These are phyloP conservation scores for Trichosporon coremiiforme DNA, from an alignment of 1,284 basidiomycete genomes.

Conservation along the genomic window DNA sequence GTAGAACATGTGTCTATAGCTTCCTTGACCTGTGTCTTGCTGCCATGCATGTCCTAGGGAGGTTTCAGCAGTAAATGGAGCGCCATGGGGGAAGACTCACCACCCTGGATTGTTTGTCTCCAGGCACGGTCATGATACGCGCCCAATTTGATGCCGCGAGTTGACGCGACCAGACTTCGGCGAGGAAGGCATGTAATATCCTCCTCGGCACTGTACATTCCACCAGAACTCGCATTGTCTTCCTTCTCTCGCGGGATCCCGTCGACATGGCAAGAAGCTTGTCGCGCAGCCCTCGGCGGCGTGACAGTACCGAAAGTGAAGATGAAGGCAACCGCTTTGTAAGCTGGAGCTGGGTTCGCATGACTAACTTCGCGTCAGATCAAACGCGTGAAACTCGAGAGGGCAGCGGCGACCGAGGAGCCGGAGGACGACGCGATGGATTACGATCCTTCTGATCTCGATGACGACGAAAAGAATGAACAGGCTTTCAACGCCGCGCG, in stretches of 20 bases:
- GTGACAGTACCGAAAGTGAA: constrained; percentile 17
- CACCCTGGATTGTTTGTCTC: constrained; percentile 5
- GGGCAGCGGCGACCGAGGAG: constrained; percentile 15
- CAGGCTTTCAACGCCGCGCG: constrained; percentile 12
- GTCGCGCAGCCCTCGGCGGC: constrained; percentile 15
- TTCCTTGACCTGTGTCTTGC: not conserved
- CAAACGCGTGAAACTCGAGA: constrained; percentile 39
- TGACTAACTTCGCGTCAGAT: constrained; percentile 24
- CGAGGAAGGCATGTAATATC: not conserved
- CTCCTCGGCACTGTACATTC: not conserved
- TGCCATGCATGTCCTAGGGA: not conserved
- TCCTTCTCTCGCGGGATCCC: not conserved
- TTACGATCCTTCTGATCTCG: constrained; percentile 25
- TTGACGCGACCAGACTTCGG: constrained; percentile 11
- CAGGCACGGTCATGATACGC: constrained; percentile 3
- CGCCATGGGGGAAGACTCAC: not conserved
- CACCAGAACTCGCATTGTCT: not conserved
- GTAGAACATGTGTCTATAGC: constrained; percentile 3
- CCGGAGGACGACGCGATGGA: constrained; percentile 26
- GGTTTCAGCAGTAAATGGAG: not conserved
- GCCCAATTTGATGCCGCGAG: constrained; percentile 16
- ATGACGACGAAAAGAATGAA: constrained; percentile 30
- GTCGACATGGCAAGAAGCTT: constrained; percentile 11
- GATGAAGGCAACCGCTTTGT: constrained; percentile 14
- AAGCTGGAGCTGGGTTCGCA: not conserved